Evolutionary conservation across 768 basidiomycete genomes (phyloP), one percentile per base, ranked within the genome.

Genomic region (Lactarius indigo): DNA sequence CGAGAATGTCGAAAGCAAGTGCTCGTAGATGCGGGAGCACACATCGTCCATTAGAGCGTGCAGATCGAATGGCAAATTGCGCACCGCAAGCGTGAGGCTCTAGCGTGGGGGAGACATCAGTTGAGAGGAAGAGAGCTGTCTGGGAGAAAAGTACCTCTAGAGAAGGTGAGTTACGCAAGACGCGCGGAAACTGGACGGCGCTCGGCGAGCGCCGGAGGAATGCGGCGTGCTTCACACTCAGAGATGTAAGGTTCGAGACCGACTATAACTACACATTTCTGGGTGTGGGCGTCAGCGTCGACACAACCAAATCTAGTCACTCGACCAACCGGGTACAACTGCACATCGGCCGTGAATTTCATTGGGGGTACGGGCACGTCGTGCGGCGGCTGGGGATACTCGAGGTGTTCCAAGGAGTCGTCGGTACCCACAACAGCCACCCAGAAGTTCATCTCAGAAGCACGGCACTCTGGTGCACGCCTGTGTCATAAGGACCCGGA

Each of bases 71-170:
- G 52, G 17, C 18, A 17, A 17, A 5, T 80, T n/a, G n/a, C n/a
- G n/a, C n/a, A n/a, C n/a, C n/a, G 50, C 77, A 82, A n/a, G n/a
- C 23, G 37, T 41, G 54, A 63, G 39, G 23, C 37, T 42, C 62
- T 63, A 37, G 23, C 4, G 52, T 0, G n/a, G n/a, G n/a, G n/a
- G n/a, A n/a, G 23, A 18, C 26, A 4, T 26, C 23, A 54, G 20
- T 0, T 15, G 30, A 54, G 52, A 30, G 28, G 52, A 12, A 54
- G 52, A 30, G 15, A 28, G 1, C 64, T 5, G 54, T n/a, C n/a
- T n/a, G 64, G 23, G 57, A 42, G 7, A n/a, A n/a, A n/a, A n/a
- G n/a, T 54, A 65, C 64, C 64, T 60, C 64, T 3, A 60, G 59
- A 33, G 59, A 44, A 5, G 52, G 52, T 5, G 64, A 65, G 28